These are phyloP conservation scores for Scedosporium apiospermum DNA, from an alignment of 2,329 filamentous ascomycete species.

Conservation along the genomic window DNA sequence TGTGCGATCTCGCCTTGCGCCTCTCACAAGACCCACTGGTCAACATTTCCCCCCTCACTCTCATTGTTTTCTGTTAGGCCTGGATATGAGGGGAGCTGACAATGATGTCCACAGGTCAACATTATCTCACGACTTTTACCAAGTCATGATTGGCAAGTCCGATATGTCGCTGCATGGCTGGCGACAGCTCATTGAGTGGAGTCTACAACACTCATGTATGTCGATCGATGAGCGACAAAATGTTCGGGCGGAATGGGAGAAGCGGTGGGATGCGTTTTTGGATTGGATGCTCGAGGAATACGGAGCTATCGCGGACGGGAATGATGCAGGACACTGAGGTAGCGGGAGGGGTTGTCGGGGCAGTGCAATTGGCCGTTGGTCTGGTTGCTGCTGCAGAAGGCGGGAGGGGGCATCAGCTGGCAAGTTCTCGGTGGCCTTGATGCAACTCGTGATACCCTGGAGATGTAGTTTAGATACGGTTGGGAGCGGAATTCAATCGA, in stretches of 20 bases:
- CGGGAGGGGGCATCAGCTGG: too few species aligned
- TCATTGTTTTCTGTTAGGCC: constrained; percentile 6
- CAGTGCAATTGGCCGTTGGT: background rate
- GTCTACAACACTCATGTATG: constrained; percentile 50
- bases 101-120: constrained; percentile 44
- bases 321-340: background rate
- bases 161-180: constrained; percentile 61
- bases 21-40: background rate
- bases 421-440: too few species aligned
- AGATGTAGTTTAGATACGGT: too few species aligned
- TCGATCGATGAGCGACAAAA: constrained; percentile 13
- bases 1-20: background rate
- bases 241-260: constrained; percentile 35
- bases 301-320: constrained; percentile 10
- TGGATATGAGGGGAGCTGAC: background rate
- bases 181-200: constrained; percentile 59
- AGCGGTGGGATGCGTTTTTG: constrained; percentile 51
- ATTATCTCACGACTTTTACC: constrained; percentile 69
- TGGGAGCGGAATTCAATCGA: too few species aligned
- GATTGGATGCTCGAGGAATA: constrained; percentile 36
- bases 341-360: background rate
- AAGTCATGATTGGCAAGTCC: constrained; percentile 59
- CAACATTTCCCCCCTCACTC: background rate
- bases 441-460: too few species aligned
- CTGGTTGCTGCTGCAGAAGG: too few species aligned